phyloP scores from a whole-genome alignment of 768 basidiomycete genomes.

The Gyrodon lividus region DNA sequence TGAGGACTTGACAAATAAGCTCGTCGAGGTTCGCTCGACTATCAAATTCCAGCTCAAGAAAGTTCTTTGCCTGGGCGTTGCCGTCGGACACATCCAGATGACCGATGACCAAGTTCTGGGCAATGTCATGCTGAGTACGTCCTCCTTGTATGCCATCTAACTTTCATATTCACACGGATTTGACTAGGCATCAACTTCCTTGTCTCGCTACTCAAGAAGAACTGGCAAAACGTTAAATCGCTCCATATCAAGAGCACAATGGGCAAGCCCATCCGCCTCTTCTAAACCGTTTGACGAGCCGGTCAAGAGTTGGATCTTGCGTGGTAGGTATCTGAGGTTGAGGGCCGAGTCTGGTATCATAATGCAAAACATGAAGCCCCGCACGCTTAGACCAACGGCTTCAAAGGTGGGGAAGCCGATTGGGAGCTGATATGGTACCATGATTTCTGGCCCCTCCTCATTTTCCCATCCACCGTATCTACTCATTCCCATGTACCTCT shows the following conservation, averaged over 20 bases:
- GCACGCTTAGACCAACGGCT: slow-evolving; percentile 98
- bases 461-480: slow-evolving; percentile 11
- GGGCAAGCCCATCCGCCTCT: slow-evolving; percentile 97
- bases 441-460: slow-evolving; percentile 22
- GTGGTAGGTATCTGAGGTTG: slow-evolving; percentile 15
- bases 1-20: slow-evolving; percentile 88
- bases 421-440: slow-evolving; percentile 77
- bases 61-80: slow-evolving; percentile 98
- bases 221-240: slow-evolving; percentile 99
- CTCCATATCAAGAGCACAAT: slow-evolving; percentile 98
- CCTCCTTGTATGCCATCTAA: background rate
- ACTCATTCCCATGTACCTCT: slow-evolving; percentile 22
- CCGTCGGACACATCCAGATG: slow-evolving; percentile 98
- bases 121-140: slow-evolving; percentile 95
- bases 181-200: slow-evolving; percentile 95
- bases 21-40: slow-evolving; percentile 94
- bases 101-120: slow-evolving; percentile 93
- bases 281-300: slow-evolving; percentile 45
- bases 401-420: slow-evolving; percentile 67
- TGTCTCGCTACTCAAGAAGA: slow-evolving; percentile 98
- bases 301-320: slow-evolving; percentile 9
- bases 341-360: slow-evolving; percentile 38
- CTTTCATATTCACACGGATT: slow-evolving; percentile 7
- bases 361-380: slow-evolving; percentile 95
- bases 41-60: slow-evolving; percentile 99